These are phyloP conservation scores for Planoprotostelium fungivorum DNA, from an alignment of 78 protist species.

Conservation along the genomic window DNA sequence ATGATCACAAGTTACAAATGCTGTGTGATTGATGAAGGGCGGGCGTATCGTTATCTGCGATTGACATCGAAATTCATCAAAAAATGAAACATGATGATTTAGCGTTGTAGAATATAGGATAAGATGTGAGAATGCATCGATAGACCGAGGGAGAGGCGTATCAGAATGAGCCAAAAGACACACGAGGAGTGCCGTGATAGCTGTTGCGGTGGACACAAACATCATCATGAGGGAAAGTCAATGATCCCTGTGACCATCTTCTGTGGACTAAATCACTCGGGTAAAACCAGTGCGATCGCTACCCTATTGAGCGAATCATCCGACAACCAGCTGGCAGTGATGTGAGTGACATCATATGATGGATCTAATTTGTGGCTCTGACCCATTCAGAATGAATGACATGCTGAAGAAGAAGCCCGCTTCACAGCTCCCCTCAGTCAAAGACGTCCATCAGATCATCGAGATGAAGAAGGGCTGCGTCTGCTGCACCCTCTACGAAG, in stretches of 20 bases:
- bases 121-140: too few relatives aligned
- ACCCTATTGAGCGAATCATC: neutral
- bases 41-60: too few relatives aligned
- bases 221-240: neutral
- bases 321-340: neutral
- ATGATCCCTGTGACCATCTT: neutral
- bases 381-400: neutral
- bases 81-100: too few relatives aligned
- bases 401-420: neutral
- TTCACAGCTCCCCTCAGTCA: neutral
- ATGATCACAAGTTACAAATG: too few relatives aligned
- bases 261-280: neutral
- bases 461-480: neutral
- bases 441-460: neutral
- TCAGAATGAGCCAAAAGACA: too few relatives aligned
- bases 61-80: too few relatives aligned
- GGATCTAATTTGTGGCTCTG: neutral
- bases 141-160: too few relatives aligned
- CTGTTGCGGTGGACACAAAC: too few relatives aligned
- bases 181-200: too few relatives aligned
- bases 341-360: neutral
- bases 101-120: too few relatives aligned
- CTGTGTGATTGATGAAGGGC: too few relatives aligned
- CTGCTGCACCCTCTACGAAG: neutral
- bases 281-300: neutral